phyloP scores from a whole-genome alignment of 768 basidiomycete genomes.

The Rhodotorula paludigena region DNA sequence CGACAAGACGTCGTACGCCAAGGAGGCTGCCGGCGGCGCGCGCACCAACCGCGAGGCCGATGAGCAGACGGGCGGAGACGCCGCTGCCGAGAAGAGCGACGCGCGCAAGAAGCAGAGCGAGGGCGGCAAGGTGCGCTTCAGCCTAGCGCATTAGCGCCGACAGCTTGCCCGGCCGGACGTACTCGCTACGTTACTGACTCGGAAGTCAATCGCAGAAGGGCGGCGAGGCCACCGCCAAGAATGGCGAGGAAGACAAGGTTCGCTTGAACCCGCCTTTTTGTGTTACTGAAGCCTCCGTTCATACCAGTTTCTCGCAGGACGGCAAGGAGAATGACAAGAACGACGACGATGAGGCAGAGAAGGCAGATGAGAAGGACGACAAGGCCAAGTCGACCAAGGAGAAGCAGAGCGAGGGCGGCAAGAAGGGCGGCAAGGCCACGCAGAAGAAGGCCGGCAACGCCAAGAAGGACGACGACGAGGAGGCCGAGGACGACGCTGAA shows the following conservation, averaged over 20 bases:
- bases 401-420: conserved; percentile 17
- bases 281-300: not conserved
- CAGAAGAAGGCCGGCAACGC: conserved; percentile 2
- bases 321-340: not conserved
- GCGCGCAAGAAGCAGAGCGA: not conserved
- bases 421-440: conserved; percentile 21
- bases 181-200: not conserved
- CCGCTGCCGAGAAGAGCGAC: not conserved
- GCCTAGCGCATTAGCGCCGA: too few species aligned
- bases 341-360: not conserved
- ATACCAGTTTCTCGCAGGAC: not conserved
- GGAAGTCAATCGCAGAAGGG: conserved; percentile 1
- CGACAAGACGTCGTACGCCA: conserved; percentile 19
- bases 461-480: not conserved
- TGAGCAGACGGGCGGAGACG: conserved; percentile 1
- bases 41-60: conserved; percentile 3
- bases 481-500: not conserved
- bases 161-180: not conserved
- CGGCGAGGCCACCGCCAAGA: not conserved
- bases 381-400: conserved; percentile 3
- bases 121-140: not conserved
- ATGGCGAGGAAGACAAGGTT: not conserved
- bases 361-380: not conserved
- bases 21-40: conserved; percentile 11
- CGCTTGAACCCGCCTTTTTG: not conserved